Base-by-base conservation (phyloP, 1,284 basidiomycete species). In the Trichosporon ovoides region DNA sequence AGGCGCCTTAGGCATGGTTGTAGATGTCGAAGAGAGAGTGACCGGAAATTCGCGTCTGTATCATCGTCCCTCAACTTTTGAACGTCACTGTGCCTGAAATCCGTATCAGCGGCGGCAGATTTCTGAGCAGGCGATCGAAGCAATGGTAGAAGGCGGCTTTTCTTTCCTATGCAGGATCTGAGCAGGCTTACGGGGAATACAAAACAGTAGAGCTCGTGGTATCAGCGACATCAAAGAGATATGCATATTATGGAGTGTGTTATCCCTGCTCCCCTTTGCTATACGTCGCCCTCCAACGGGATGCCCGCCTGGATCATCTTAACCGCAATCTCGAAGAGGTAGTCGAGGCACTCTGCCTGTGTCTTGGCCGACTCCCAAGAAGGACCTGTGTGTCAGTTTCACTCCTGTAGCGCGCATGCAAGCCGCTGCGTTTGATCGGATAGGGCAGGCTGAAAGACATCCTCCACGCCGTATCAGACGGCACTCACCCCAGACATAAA, bases 281-380 rank as follows among this genome's bases (percentile, higher is more conserved):
- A 66, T 34, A 57, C 65, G 53, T 72, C 71, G n/a, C 68, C 70
- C n/a, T 66, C 73, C 16, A 76, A 66, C 11, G 71, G 72, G 13
- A 76, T 57, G 28, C 71, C 68, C 20, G 65, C 65, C 52, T 67
- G 64, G 20, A 76, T 63, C 74, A 76, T 76, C 67, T 76, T 76
- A 55, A 61, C 61, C 19, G 84, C 85, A 53, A 91, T 84, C 71
- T 92, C 89, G 65, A 91, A 89, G 12, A 91, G 80, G 73, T 91
- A 91, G 72, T 92, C 89, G 38, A 91, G 81, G 73, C 89, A 92
- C 84, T 90, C 88, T 1, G 88, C 85, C 69, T 91, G 89, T 0
- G 87, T 88, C 77, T 91, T 91, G n/a, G 89, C 89, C 70, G 87
- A 88, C 72, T 90, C 84, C 88, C 89, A 91, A 55, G 87, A 85